A percentile compares a stretch with the other conserved stretches of the same genome.
Evolutionary conservation across 495 filamentous ascomycete genomes (phyloP).

Genomic region (Penicillium chermesinum): DNA sequence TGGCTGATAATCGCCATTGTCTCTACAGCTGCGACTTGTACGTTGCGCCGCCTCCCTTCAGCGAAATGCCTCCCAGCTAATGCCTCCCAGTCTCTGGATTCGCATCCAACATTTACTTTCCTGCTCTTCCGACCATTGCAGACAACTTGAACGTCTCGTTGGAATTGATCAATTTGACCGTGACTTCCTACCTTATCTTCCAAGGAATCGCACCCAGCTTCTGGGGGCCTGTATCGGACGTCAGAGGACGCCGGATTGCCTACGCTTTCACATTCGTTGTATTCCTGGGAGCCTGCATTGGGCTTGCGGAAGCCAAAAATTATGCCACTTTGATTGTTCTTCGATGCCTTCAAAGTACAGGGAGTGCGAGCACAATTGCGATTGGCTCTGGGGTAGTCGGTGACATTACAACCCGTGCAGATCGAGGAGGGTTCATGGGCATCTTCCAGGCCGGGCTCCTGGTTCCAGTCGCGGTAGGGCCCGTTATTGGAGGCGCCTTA

Average conservation of each 20-base stretch:
- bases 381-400: slow-evolving; percentile 54
- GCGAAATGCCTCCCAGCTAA: neutral
- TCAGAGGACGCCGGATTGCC: slow-evolving; percentile 40
- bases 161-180: slow-evolving; percentile 44
- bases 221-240: slow-evolving; percentile 49
- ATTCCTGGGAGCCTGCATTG: slow-evolving; percentile 44
- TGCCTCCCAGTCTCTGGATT: slow-evolving; percentile 41
- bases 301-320: slow-evolving; percentile 40
- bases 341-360: slow-evolving; percentile 46
- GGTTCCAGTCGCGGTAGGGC: slow-evolving; percentile 46
- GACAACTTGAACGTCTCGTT: slow-evolving; percentile 37
- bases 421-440: slow-evolving; percentile 53
- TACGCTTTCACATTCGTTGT: slow-evolving; percentile 45
- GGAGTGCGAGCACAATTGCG: slow-evolving; percentile 49
- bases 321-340: slow-evolving; percentile 45
- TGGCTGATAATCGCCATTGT: slow-evolving; percentile 41
- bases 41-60: slow-evolving; percentile 5
- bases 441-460: slow-evolving; percentile 48
- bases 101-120: slow-evolving; percentile 53
- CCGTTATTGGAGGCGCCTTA: slow-evolving; percentile 51
- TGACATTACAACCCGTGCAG: slow-evolving; percentile 48
- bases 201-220: slow-evolving; percentile 48
- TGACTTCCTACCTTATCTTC: slow-evolving; percentile 51
- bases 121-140: slow-evolving; percentile 43
- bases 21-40: slow-evolving; percentile 45